phyloP scores from a whole-genome alignment of 2,329 filamentous ascomycete genomes.

The Sclerotiophoma versabilis region DNA sequence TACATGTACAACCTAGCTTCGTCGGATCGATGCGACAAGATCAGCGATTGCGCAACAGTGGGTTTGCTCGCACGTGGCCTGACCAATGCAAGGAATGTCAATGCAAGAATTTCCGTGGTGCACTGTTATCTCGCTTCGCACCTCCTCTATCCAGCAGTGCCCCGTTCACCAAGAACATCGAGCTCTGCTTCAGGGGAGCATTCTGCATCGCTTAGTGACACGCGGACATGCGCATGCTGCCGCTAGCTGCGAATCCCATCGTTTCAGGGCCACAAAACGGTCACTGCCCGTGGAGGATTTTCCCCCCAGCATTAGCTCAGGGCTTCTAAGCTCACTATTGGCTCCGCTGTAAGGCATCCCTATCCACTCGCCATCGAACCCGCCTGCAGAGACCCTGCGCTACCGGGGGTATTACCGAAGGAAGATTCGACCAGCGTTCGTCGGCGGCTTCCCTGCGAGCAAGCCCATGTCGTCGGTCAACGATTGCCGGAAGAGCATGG shows the following conservation, averaged over 20 bases:
- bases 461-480: neutral
- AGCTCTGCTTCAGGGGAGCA: neutral
- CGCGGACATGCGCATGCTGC: neutral
- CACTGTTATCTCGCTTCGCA: slow-evolving; percentile 11
- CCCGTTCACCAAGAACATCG: slow-evolving; percentile 4
- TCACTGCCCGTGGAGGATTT: slow-evolving; percentile 16
- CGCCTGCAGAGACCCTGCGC: slow-evolving; percentile 7
- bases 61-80: neutral
- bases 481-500: slow-evolving; percentile 7
- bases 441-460: neutral
- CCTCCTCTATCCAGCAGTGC: slow-evolving; percentile 10
- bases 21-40: neutral
- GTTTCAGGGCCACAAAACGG: slow-evolving; percentile 4
- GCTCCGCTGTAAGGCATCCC: neutral
- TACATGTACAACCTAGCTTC: neutral
- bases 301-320: slow-evolving; percentile 1
- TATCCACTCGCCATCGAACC: slow-evolving; percentile 2
- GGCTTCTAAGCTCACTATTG: neutral
- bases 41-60: slow-evolving; percentile 11
- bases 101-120: slow-evolving; percentile 3
- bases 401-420: slow-evolving; percentile 13
- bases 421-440: slow-evolving; percentile 6
- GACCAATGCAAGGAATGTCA: neutral
- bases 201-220: slow-evolving; percentile 8
- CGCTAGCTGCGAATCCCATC: slow-evolving; percentile 2